A percentile compares a stretch with the other conserved stretches of the same genome.
Evolutionary conservation across 164 flowering plant species (phyloP).

Genomic region (Dillenia turbinata): DNA sequence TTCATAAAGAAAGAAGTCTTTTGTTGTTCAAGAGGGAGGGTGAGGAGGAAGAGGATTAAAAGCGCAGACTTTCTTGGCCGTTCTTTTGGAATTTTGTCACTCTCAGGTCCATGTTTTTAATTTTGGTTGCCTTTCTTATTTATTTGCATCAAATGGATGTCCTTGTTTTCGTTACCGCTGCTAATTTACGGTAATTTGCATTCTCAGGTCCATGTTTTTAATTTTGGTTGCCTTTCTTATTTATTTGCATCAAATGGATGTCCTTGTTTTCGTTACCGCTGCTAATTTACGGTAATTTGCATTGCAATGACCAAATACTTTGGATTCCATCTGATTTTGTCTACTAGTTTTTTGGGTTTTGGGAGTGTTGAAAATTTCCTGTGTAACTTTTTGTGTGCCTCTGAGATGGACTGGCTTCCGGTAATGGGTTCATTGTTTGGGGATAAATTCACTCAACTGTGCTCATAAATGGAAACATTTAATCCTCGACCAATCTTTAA

Average conservation of each 20-base stretch:
- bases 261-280: not conserved
- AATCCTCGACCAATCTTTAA: too few species aligned
- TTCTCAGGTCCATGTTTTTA: conserved; percentile 14
- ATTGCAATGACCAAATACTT: not conserved
- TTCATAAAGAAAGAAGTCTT: conserved; percentile 17
- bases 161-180: too few species aligned
- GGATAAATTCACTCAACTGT: not conserved
- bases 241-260: not conserved
- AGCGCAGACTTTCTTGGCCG: too few species aligned
- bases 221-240: not conserved
- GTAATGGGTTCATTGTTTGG: not conserved
- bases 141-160: too few species aligned
- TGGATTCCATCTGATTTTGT: not conserved
- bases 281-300: not conserved
- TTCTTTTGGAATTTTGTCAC: conserved; percentile 2
- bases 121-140: too few species aligned
- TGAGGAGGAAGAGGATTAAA: conserved; percentile 6
- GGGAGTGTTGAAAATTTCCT: too few species aligned
- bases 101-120: too few species aligned
- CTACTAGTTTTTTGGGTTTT: not conserved
- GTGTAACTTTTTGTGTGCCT: too few species aligned
- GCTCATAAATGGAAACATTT: too few species aligned
- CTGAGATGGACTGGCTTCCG: not conserved
- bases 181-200: too few species aligned
- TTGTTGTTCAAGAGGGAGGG: conserved; percentile 2